Base-by-base conservation (phyloP, 208 protist genomes). In the Trypanosoma cruzi region DNA sequence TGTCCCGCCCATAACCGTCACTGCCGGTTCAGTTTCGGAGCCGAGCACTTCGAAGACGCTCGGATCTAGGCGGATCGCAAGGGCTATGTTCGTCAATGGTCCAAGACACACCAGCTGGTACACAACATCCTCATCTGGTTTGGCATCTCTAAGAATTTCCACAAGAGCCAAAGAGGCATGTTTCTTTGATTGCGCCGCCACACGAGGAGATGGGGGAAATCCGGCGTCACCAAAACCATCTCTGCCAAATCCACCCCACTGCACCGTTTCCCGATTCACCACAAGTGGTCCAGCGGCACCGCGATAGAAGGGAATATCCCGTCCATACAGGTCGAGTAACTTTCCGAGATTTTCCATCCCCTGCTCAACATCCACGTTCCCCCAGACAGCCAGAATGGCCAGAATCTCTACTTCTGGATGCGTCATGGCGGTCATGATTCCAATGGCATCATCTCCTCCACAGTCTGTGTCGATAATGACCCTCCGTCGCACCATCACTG, bases 391-490 rank as follows among this genome's bases (percentile, higher is more conserved):
- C 18, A 84, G 82, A 29, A 95, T 80, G 53, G 83, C 85, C 54
- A 88, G 44, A 63, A 95, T 60, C 29, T 95, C 87, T 18, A 88
- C 84, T 54, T 91, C 79, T 28, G 86, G 85, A 61, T 89, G 72
- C 16, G 80, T 82, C 44, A 95, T 69, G n/a, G 87, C 86, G 20
- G 77, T 29, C 85, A 95, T 91, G 62, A 95, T 88, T 55, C 75
- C 87, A 73, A 95, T 90, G 60, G 90, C 90, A 71, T 95, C 90
- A 61, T 95, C 90, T 48, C 85, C 82, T 18, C 90, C 90, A 64
- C 85, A 90, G 71, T 95, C 89, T 7, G 86, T 93, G 69, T 95
- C 90, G 62, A 95, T 89, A 32, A 95, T 95, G 40, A 95, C 73
- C 79, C 92, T 93, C 44, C 83, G 71, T 24, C 73, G 81, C 49